Base-by-base conservation (phyloP, 1,284 basidiomycete species). In the Leccinum griseonigrum region DNA sequence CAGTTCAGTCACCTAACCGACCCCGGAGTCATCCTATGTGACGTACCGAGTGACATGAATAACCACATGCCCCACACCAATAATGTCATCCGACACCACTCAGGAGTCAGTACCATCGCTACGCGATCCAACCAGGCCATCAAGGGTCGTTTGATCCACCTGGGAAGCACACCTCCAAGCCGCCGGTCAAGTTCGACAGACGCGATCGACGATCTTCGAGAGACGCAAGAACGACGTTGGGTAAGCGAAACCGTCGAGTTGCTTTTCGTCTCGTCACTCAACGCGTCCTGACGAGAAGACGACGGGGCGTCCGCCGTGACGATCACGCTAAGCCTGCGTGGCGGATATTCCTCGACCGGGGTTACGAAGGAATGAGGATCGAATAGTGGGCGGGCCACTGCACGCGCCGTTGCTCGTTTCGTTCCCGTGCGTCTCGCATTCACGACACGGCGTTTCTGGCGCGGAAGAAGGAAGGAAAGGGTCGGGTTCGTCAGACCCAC, bases 11-110 rank as follows among this genome's bases (percentile, higher is more conserved):
- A 56, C 11, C 28, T 31, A 40, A 51, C 38, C 57, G 61, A 29
- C 36, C n/a, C 36, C 29, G 6, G 5, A 28, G 11, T 7, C 1
- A 76, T 43, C n/a, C 4, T 9, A 8, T 29, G 50, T 8, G 31
- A 67, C 88, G 63, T 64, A 93, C 92, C 90, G 34, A 95, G 79
- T 1, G 90, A 83, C 87, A 94, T 91, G 1, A 84, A 77, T 60
- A 84, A 88, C 95, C 95, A 98, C 26, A 85, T 82, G 3, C 79
- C 79, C 94, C 94, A 97, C 61, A 97, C 88, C 56, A 97, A 78
- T 56, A 94, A 55, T 26, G 95, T 95, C 56, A 91, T 96, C 64
- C 82, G 78, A 55, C 87, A 74, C 94, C 95, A 97, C 71, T 94
- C 85, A 0, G 91, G 89, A 14, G 85, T 79, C 38, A 98, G 83